Conservation (phyloP, 768 basidiomycete species). For the Russula lepida region DNA sequence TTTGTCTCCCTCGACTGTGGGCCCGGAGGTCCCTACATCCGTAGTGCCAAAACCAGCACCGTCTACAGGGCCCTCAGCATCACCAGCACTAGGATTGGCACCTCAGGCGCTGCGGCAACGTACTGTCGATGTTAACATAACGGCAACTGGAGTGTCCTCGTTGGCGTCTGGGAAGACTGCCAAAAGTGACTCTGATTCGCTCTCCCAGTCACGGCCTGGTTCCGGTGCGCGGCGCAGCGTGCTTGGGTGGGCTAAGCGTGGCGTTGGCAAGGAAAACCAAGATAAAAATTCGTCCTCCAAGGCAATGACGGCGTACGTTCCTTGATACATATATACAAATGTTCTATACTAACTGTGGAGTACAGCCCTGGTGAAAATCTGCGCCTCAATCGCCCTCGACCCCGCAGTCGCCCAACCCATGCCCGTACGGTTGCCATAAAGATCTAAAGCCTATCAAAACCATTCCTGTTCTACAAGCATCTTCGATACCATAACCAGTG, state of each 20-base stretch:
- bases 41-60: conserved; percentile 17
- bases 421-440: conserved; percentile 19
- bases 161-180: conserved; percentile 29
- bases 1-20: conserved; percentile 36
- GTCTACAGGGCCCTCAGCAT: conserved; percentile 27
- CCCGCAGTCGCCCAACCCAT: conserved; percentile 35
- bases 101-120: conserved; percentile 12
- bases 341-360: neutral
- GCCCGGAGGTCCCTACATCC: conserved; percentile 21
- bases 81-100: conserved; percentile 29
- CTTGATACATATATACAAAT: neutral
- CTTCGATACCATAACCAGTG: neutral
- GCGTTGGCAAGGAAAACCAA: conserved; percentile 39
- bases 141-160: conserved; percentile 30
- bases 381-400: conserved; percentile 39
- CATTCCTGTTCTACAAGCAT: neutral
- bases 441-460: neutral
- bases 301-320: conserved; percentile 48
- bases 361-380: conserved; percentile 35
- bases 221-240: conserved; percentile 50
- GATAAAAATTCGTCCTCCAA: conserved; percentile 39
- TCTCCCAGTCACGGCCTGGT: conserved; percentile 42
- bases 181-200: conserved; percentile 27
- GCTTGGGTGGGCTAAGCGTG: conserved; percentile 59
- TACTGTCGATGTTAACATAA: conserved; percentile 5